Evolutionary conservation across 2,329 filamentous ascomycete genomes (phyloP), one percentile per base, ranked within the genome.

Genomic region (Alternaria metachromatica): DNA sequence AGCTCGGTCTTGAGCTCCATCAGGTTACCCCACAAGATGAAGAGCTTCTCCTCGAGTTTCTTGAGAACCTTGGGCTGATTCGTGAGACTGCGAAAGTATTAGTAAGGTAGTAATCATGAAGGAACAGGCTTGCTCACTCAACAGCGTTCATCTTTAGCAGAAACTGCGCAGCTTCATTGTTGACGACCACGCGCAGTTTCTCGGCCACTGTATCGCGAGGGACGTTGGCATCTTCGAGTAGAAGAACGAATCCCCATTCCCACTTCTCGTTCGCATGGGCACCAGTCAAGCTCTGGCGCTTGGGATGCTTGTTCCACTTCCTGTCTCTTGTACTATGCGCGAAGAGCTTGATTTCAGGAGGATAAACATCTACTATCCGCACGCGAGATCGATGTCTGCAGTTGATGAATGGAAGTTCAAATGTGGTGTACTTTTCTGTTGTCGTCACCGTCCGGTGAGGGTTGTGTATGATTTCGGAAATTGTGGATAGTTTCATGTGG

Each of bases 241-340:
- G 84, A 23, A 98, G 84, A 21, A 87, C 88, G 79, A 97, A 97
- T 13, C 87, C 86, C 94, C 94, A 97, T 78, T 96, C 89, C 92
- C 93, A 97, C 8, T 78, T 58, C 37, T 87, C 85, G 54, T 81
- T 67, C 1, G 13, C 20, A 5, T 77, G 51, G 30, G 86, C 85
- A 49, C 81, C 58, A 6, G 5, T 48, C 1, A 43, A 37, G 9
- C 48, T 44, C 49, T 60, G 86, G 26, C 89, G 85, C 20, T 68
- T 65, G 8, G 78, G 54, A 56, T 62, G 60, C 28, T 64, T 53
- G 54, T 74, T 73, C 68, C 78, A 80, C 20, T 65, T 71, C 5
- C 69, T 66, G 48, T 80, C 74, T 13, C 69, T 70, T 83, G 83
- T 28, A 78, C 45, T 83, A 72, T 75, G 74, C 4, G 91, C 84